Conservation (phyloP, 2,329 filamentous ascomycete species). For the Monilinia laxa region DNA sequence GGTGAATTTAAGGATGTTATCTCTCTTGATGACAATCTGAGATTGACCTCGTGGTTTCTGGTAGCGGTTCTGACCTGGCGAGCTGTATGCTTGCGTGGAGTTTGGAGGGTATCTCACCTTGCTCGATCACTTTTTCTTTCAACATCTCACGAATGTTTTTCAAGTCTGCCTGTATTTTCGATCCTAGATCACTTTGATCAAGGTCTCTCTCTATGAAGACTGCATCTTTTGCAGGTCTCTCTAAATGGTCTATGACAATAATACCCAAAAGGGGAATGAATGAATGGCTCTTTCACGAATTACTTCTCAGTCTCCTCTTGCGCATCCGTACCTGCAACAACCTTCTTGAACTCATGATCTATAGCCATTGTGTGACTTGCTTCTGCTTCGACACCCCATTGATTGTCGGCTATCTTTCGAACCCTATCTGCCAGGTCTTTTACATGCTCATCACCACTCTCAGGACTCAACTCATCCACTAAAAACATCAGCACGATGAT, state of each 20-base stretch:
- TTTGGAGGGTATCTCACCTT: slow-evolving; percentile 37
- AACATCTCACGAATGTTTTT: slow-evolving; percentile 30
- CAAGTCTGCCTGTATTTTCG: slow-evolving; percentile 33
- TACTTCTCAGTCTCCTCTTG: slow-evolving; percentile 57
- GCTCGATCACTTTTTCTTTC: slow-evolving; percentile 35
- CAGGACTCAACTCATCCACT: slow-evolving; percentile 67
- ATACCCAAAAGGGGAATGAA: slow-evolving; percentile 31
- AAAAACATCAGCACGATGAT: neutral
- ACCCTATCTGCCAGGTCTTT: slow-evolving; percentile 76
- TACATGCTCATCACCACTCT: slow-evolving; percentile 81
- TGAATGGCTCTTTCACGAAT: slow-evolving; percentile 38
- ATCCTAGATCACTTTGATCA: slow-evolving; percentile 38
- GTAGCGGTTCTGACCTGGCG: slow-evolving; percentile 38
- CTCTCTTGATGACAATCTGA: slow-evolving; percentile 30
- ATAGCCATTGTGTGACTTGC: slow-evolving; percentile 24
- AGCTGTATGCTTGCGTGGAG: slow-evolving; percentile 40
- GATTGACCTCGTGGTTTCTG: slow-evolving; percentile 40
- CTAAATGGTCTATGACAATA: slow-evolving; percentile 34
- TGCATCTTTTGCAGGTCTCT: slow-evolving; percentile 35
- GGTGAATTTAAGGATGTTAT: slow-evolving; percentile 33
- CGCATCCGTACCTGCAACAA: slow-evolving; percentile 53
- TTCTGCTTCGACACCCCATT: slow-evolving; percentile 27
- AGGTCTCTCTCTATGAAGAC: slow-evolving; percentile 35
- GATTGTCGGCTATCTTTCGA: slow-evolving; percentile 55
- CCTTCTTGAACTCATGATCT: slow-evolving; percentile 45